Conservation (phyloP, 257 asterid genomes). For the Salvia miltiorrhiza region DNA sequence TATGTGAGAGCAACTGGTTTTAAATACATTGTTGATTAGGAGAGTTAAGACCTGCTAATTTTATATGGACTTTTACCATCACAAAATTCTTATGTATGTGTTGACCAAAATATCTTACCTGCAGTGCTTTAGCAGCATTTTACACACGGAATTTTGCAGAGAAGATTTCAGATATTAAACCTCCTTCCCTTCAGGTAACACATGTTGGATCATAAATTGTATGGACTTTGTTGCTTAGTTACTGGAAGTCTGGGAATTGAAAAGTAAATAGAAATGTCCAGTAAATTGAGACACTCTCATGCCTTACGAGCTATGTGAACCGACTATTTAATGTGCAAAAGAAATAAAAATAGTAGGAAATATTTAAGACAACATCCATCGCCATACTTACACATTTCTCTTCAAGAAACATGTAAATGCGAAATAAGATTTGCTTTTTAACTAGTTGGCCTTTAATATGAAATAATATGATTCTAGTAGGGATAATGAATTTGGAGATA, state of each 20-base stretch:
- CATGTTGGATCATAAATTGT: conserved; percentile 15
- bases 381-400: neutral
- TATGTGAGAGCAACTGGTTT: neutral
- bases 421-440: neutral
- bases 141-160: conserved; percentile 79
- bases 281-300: neutral
- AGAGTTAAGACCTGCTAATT: conserved; percentile 2
- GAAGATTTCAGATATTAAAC: conserved; percentile 62
- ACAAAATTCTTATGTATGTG: conserved; percentile 11
- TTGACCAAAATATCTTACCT: conserved; percentile 29
- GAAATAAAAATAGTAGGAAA: too few relatives aligned
- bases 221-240: conserved; percentile 20
- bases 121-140: conserved; percentile 95
- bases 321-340: neutral
- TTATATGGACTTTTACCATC: conserved; percentile 17
- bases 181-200: conserved; percentile 92
- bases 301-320: conserved; percentile 4
- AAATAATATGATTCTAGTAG: conserved; percentile 7
- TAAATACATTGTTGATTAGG: conserved; percentile 2
- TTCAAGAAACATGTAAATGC: conserved; percentile 7
- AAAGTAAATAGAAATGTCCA: neutral
- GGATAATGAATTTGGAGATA: neutral
- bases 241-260: neutral
- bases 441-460: neutral
- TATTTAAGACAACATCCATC: neutral